These are phyloP conservation scores for Globisporangium spiculum DNA, from an alignment of 352 stramenopile species.

Conservation along the genomic window DNA sequence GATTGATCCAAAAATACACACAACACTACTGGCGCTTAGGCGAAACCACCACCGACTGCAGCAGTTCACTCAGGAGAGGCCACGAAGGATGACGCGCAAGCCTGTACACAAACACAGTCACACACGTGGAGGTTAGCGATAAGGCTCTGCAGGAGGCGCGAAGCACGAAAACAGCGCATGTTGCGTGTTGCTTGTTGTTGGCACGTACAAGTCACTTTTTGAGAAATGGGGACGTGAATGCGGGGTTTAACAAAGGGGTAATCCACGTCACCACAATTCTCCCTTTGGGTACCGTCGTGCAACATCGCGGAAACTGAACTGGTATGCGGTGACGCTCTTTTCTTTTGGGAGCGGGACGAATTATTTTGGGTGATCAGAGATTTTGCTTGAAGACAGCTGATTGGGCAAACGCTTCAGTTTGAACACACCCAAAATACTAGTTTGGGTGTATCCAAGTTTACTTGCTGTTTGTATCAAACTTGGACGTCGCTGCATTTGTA, in stretches of 20 bases:
- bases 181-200: neutral
- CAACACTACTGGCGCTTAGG: neutral
- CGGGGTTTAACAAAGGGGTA: neutral
- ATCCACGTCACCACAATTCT: neutral
- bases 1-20: neutral
- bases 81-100: neutral
- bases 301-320: neutral
- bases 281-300: neutral
- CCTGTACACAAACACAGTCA: neutral
- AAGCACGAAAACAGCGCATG: neutral
- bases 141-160: neutral
- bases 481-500: no score
- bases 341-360: no score
- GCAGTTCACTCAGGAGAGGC: conserved; percentile 6
- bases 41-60: conserved; percentile 16
- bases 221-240: neutral
- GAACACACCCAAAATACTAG: no score
- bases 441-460: no score
- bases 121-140: neutral
- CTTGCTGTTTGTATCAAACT: no score
- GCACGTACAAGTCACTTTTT: neutral
- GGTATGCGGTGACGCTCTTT: no score
- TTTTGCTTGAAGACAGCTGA: no score
- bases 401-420: no score
- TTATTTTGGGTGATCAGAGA: neutral